Evolutionary conservation across 257 asterid species (phyloP), one percentile per base, ranked within the genome.

Genomic region (Solanum dulcamara): DNA sequence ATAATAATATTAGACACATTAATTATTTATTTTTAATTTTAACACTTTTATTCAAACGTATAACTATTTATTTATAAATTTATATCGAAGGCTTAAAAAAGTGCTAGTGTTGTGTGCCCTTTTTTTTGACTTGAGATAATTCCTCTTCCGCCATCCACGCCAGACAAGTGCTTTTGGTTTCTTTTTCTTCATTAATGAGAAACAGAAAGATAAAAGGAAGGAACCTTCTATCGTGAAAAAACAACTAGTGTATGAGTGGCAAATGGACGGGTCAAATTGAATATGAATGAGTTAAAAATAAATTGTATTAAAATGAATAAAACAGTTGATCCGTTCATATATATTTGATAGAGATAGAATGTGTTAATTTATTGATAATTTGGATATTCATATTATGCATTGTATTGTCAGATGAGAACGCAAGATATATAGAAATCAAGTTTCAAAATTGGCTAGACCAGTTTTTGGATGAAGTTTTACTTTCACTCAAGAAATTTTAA

Each of bases 291-390:
- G 15, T 44, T 11, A 44, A 44, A 44, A 44, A 44, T 44, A 2
- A 44, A 15, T 12, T 12, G 12, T 3, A 44, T 44, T 44, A 44
- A 44, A 50, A 50, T 50, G 0, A 20, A 53, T 18, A 20, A 20
- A 4, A 53, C 3, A 53, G 7, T 53, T 20, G 10, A 20, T 53
- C 22, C 0, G 4, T 53, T 0, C 20, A 18, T 53, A 8, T 20
- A 53, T 20, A 7, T 20, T 20, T 53, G 3, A 53, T 20, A 53
- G 4, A 18, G 22, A 53, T 20, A 22, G 26, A 53, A 20, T 7
- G 0, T 2, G 2, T 53, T 8, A 20, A 7, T 20, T 20, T 0
- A 53, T 0, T 1, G 0, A 50, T 50, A 15, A 2, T 50, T 5
- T 50, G 57, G 15, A 22, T 20, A 53, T 20, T 2, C 7, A 37